phyloP scores from a whole-genome alignment of 768 basidiomycete species.

The Pleurotus citrinopileatus region DNA sequence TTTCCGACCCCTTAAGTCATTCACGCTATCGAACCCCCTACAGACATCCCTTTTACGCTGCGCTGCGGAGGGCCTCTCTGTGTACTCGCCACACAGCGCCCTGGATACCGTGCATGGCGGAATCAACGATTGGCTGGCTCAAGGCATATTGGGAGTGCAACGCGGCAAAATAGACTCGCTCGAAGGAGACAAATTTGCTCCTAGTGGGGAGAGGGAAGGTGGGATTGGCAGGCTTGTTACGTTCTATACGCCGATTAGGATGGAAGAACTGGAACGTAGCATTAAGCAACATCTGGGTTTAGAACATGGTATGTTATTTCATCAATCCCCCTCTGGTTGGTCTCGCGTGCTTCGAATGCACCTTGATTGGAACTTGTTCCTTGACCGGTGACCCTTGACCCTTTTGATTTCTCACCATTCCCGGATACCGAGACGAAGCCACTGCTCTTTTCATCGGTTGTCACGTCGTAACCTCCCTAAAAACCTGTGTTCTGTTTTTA shows the following conservation, averaged over 20 bases:
- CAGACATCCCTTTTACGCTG: constrained; percentile 80
- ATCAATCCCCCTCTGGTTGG: constrained; percentile 11
- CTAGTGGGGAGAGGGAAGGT: constrained; percentile 38
- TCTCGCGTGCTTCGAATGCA: too few relatives aligned
- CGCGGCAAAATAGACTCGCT: constrained; percentile 35
- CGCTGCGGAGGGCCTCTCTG: constrained; percentile 77
- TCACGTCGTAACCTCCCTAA: constrained; percentile 2
- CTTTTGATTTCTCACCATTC: constrained; percentile 17
- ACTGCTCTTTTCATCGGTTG: constrained; percentile 16
- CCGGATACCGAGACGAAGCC: constrained; percentile 11
- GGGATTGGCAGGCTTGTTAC: constrained; percentile 71
- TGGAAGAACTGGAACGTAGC: constrained; percentile 59
- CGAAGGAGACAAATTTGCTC: constrained; percentile 37
- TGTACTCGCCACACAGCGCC: constrained; percentile 87
- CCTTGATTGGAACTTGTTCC: constrained; percentile 3
- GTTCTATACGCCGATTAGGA: constrained; percentile 51
- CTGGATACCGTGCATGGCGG: constrained; percentile 84
- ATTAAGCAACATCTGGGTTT: constrained; percentile 70
- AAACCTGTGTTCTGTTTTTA: constrained; percentile 22
- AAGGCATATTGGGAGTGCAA: constrained; percentile 40
- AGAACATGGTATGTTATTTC: constrained; percentile 46
- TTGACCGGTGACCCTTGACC: constrained; percentile 17
- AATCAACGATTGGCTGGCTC: constrained; percentile 87
- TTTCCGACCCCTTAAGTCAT: constrained; percentile 68
- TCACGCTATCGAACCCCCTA: constrained; percentile 77